A percentile compares a stretch with the other conserved stretches of the same genome.
phyloP scores from a whole-genome alignment of 257 asterid species.

The Scutellaria minor region DNA sequence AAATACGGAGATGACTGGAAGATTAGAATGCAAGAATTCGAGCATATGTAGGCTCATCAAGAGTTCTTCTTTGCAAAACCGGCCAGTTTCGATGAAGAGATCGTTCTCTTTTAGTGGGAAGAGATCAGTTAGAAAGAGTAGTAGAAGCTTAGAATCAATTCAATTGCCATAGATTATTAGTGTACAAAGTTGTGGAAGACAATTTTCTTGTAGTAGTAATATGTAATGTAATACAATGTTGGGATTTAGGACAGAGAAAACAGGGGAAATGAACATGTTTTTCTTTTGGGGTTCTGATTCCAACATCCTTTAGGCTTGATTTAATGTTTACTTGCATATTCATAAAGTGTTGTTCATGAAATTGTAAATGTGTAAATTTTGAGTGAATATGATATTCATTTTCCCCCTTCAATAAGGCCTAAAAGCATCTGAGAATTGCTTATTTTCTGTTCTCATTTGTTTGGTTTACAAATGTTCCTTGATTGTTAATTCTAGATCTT shows the following conservation, averaged over 20 bases:
- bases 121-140: conserved; percentile 40
- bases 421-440: too few species aligned
- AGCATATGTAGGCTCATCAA: conserved; percentile 47
- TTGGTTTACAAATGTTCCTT: too few species aligned
- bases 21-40: conserved; percentile 33
- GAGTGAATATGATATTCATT: too few species aligned
- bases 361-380: neutral
- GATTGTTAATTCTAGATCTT: too few species aligned
- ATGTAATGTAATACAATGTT: too few species aligned
- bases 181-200: neutral
- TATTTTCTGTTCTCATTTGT: too few species aligned
- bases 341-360: neutral
- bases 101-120: conserved; percentile 63
- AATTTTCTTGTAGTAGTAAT: too few species aligned
- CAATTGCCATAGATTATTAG: conserved; percentile 5
- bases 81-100: conserved; percentile 59
- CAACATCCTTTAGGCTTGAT: too few species aligned
- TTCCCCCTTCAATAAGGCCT: too few species aligned
- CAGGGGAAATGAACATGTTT: neutral
- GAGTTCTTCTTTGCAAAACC: conserved; percentile 58
- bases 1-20: conserved; percentile 22
- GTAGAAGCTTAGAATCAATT: conserved; percentile 47
- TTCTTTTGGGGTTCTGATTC: too few species aligned
- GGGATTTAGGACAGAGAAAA: too few species aligned
- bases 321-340: too few species aligned